Evolutionary conservation across 345 rosid species (phyloP).

Genomic region (Moricandia moricandioides): DNA sequence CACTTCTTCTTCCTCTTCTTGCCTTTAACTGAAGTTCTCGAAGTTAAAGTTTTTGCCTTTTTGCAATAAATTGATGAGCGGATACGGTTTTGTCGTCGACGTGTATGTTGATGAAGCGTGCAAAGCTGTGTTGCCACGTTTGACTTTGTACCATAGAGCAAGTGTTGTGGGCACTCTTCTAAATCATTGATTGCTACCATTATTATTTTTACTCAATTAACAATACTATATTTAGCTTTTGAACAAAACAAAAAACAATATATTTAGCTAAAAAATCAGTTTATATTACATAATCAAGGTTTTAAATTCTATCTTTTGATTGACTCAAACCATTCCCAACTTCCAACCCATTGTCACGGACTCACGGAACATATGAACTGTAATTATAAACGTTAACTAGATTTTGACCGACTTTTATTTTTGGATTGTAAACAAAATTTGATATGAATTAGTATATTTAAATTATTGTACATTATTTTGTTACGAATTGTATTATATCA

Average conservation of each 20-base stretch:
- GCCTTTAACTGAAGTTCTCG: not conserved
- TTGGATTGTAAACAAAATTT: too few species aligned
- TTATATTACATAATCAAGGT: too few species aligned
- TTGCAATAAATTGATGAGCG: slow-evolving; percentile 17
- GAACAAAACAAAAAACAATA: too few species aligned
- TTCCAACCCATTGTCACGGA: too few species aligned
- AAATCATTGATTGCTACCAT: slow-evolving; percentile 18
- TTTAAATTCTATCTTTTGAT: too few species aligned
- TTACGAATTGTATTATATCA: too few species aligned
- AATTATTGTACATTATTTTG: too few species aligned
- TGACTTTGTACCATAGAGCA: slow-evolving; percentile 18
- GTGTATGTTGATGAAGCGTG: slow-evolving; percentile 36
- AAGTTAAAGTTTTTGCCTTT: not conserved
- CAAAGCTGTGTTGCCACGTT: slow-evolving; percentile 38
- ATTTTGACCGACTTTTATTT: too few species aligned
- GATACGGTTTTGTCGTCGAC: slow-evolving; percentile 32
- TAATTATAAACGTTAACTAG: too few species aligned
- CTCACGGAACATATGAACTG: too few species aligned
- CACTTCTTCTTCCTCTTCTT: not conserved
- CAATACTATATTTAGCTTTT: not conserved
- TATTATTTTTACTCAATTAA: not conserved
- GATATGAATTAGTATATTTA: too few species aligned
- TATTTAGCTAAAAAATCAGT: not conserved
- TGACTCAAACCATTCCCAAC: too few species aligned
- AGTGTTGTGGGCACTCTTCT: slow-evolving; percentile 18